Evolutionary conservation across 768 basidiomycete species (phyloP).

Genomic region (Hypholoma sublateritium): DNA sequence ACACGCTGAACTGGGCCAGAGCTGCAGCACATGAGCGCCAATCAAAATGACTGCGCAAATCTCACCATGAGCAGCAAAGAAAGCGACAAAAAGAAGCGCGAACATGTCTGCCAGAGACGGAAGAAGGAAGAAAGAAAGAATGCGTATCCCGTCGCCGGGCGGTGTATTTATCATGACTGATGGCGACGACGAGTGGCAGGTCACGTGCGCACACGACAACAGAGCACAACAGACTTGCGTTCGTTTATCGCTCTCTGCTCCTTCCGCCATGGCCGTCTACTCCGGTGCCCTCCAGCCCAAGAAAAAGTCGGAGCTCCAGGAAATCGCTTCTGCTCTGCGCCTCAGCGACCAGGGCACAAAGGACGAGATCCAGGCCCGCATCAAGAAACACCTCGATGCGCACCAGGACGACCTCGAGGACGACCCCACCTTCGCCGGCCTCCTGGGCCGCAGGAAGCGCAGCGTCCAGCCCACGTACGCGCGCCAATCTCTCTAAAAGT

Average conservation of each 20-base stretch:
- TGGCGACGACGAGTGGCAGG: constrained; percentile 2
- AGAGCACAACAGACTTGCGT: constrained; percentile 22
- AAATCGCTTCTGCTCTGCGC: constrained; percentile 53
- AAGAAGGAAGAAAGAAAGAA: constrained; percentile 13
- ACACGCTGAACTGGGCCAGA: constrained; percentile 47
- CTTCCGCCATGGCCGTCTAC: constrained; percentile 44
- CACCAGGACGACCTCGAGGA: constrained; percentile 56
- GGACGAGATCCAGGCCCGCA: constrained; percentile 60
- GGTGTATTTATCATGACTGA: background rate
- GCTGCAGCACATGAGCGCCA: constrained; percentile 17
- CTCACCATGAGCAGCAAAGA: constrained; percentile 62
- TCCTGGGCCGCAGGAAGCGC: constrained; percentile 46
- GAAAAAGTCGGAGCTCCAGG: constrained; percentile 68
- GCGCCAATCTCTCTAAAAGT: background rate
- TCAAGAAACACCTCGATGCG: constrained; percentile 60
- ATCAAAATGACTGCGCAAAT: background rate
- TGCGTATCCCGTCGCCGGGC: background rate
- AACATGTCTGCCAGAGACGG: constrained; percentile 32
- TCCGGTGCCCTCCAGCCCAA: constrained; percentile 59
- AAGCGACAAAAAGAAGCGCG: constrained; percentile 29
- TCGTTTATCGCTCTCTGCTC: constrained; percentile 28
- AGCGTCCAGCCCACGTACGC: constrained; percentile 36
- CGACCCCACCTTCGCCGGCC: constrained; percentile 54
- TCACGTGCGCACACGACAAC: constrained; percentile 34
- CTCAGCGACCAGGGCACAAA: constrained; percentile 59